phyloP scores from a whole-genome alignment of 2,329 filamentous ascomycete species.

The Penicillium palitans region DNA sequence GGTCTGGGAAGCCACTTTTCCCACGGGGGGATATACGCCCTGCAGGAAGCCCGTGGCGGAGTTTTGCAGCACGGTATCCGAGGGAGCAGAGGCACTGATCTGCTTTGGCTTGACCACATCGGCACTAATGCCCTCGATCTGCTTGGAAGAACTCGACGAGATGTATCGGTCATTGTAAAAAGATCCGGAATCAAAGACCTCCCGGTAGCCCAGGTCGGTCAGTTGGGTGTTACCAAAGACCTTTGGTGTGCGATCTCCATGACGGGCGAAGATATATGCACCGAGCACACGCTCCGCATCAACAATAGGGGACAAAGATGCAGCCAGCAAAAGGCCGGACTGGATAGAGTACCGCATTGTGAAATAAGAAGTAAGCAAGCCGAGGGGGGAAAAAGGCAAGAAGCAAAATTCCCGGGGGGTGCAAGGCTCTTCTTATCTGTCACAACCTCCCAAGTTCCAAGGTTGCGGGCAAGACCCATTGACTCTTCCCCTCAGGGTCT shows the following conservation, averaged over 20 bases:
- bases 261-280: constrained; percentile 83
- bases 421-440: constrained; percentile 8
- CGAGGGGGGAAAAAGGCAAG: neutral
- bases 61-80: constrained; percentile 75
- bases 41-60: constrained; percentile 80
- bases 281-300: constrained; percentile 70
- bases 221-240: constrained; percentile 67
- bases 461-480: constrained; percentile 6
- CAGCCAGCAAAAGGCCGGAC: constrained; percentile 29
- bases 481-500: neutral
- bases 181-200: constrained; percentile 70
- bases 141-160: constrained; percentile 55
- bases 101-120: constrained; percentile 69
- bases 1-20: constrained; percentile 56
- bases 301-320: constrained; percentile 25
- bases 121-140: constrained; percentile 66
- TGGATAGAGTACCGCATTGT: constrained; percentile 31
- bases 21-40: constrained; percentile 79
- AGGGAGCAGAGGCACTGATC: constrained; percentile 69
- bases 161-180: constrained; percentile 81
- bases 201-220: constrained; percentile 74
- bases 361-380: neutral
- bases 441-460: neutral
- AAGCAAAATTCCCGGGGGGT: neutral
- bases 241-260: constrained; percentile 86